phyloP scores from a whole-genome alignment of 495 filamentous ascomycete species.

The Cryomyces antarcticus region DNA sequence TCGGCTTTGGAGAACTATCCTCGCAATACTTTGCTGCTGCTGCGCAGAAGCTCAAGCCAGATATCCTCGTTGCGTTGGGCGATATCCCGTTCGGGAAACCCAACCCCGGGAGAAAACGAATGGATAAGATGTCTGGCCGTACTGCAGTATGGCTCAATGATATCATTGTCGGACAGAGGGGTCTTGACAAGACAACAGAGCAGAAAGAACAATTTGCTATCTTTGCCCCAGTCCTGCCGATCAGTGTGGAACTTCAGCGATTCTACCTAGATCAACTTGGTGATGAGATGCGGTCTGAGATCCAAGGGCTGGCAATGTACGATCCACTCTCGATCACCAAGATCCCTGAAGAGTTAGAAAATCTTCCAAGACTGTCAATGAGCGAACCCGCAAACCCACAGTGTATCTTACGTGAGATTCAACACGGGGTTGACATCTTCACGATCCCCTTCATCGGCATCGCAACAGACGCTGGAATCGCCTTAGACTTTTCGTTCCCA shows the following conservation, averaged over 20 bases:
- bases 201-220: slow-evolving; percentile 12
- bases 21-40: slow-evolving; percentile 45
- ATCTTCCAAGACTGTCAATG: slow-evolving; percentile 54
- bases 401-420: slow-evolving; percentile 48
- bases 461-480: slow-evolving; percentile 70
- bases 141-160: slow-evolving; percentile 53
- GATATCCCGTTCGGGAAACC: slow-evolving; percentile 43
- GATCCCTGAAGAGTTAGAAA: slow-evolving; percentile 32
- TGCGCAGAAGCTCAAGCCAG: slow-evolving; percentile 42
- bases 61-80: slow-evolving; percentile 59
- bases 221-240: slow-evolving; percentile 66
- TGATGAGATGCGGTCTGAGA: slow-evolving; percentile 25
- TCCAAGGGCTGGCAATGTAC: slow-evolving; percentile 73
- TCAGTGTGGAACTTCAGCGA: slow-evolving; percentile 51
- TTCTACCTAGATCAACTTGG: slow-evolving; percentile 53
- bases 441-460: slow-evolving; percentile 50
- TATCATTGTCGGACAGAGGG: slow-evolving; percentile 23
- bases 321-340: slow-evolving; percentile 47
- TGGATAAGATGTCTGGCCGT: slow-evolving; percentile 66
- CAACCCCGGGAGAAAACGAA: slow-evolving; percentile 42
- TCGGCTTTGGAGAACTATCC: slow-evolving; percentile 55
- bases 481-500: slow-evolving; percentile 62
- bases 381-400: slow-evolving; percentile 48
- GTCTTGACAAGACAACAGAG: slow-evolving; percentile 12
- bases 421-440: slow-evolving; percentile 61